Evolutionary conservation across 805 yeast genomes (phyloP), one percentile per base, ranked within the genome.

Genomic region (Nakazawaea populi): DNA sequence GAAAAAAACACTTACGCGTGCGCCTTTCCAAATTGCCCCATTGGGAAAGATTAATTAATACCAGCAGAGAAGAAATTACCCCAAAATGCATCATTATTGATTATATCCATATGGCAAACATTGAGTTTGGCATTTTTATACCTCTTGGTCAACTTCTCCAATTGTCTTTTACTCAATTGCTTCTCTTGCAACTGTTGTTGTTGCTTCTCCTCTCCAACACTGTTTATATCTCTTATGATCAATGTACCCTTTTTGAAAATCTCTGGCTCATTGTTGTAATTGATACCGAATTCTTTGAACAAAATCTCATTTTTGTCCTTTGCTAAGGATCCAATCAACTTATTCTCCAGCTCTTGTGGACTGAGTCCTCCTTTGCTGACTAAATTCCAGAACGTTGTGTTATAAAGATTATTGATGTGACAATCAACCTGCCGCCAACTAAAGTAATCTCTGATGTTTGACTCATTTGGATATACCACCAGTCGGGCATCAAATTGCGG

Each of bases 351-450:
- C 37, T 89, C 94, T 55, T 80, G 79, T 0, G 95, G 82, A 0
- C 85, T 76, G 67, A 87, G 52, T 0, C 83, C 84, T 14, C 94
- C 90, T 54, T 77, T 73, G 18, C 71, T 62, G 0, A 94, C 92
- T 59, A 94, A 72, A 5, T 81, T 73, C 99, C 99, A 94, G 64
- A 94, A 94, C 0, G 89, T 73, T 0, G 99, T 94, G 62, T 94
- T 94, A 71, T 92, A 94, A 53, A 94, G 68, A 64, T 94, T 94
- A 65, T 94, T 94, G 50, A 94, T 94, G 68, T 94, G 99, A 47
- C 94, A 94, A 63, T 94, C 99, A 1, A 85, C 98, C 63, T 89
- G 97, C 57, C 99, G 76, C 99, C 99, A 94, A 51, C 87, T 72
- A 56, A 94, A 77, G 63, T 94, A 94, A 65, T 92, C 98, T 51